Evolutionary conservation across 805 yeast genomes (phyloP).

Genomic region (Myxozyma kluyveri): DNA sequence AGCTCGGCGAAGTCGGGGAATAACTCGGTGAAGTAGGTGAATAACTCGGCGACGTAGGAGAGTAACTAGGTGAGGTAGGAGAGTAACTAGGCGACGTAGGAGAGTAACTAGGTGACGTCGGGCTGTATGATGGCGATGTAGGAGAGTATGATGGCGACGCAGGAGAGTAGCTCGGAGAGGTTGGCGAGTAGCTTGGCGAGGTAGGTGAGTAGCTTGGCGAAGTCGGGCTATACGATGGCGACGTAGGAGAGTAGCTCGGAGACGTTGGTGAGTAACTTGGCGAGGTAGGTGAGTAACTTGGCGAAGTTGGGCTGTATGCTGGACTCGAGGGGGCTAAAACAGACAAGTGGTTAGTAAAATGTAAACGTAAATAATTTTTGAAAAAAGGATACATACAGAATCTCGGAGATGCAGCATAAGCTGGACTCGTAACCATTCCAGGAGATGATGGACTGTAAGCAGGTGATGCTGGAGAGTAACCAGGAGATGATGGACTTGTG

Average conservation of each 20-base stretch:
- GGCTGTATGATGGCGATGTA: slow-evolving; percentile 64
- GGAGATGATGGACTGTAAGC: slow-evolving; percentile 72
- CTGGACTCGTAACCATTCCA: slow-evolving; percentile 69
- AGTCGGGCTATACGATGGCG: slow-evolving; percentile 64
- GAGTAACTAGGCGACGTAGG: slow-evolving; percentile 71
- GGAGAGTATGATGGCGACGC: slow-evolving; percentile 68
- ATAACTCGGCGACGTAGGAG: slow-evolving; percentile 84
- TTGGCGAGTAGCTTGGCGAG: slow-evolving; percentile 75
- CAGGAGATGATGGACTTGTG: slow-evolving; percentile 67
- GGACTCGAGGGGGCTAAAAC: slow-evolving; percentile 54
- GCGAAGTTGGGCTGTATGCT: slow-evolving; percentile 66
- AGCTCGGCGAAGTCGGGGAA: slow-evolving; percentile 64
- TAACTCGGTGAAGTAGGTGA: slow-evolving; percentile 73
- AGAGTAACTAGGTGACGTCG: slow-evolving; percentile 68
- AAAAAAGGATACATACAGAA: slow-evolving; percentile 13
- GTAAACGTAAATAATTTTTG: not conserved
- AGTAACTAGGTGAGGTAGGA: slow-evolving; percentile 74
- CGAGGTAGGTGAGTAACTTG: slow-evolving; percentile 65
- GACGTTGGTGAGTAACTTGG: slow-evolving; percentile 56
- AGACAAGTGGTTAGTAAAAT: no score
- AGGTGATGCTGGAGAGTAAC: slow-evolving; percentile 71
- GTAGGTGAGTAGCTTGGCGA: slow-evolving; percentile 74
- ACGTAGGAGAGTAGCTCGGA: slow-evolving; percentile 62
- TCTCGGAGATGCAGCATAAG: slow-evolving; percentile 52
- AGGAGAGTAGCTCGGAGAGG: slow-evolving; percentile 76